These are phyloP conservation scores for Coemansia sp. DNA, from an alignment of 192 early-diverging fungal species.

Conservation along the genomic window DNA sequence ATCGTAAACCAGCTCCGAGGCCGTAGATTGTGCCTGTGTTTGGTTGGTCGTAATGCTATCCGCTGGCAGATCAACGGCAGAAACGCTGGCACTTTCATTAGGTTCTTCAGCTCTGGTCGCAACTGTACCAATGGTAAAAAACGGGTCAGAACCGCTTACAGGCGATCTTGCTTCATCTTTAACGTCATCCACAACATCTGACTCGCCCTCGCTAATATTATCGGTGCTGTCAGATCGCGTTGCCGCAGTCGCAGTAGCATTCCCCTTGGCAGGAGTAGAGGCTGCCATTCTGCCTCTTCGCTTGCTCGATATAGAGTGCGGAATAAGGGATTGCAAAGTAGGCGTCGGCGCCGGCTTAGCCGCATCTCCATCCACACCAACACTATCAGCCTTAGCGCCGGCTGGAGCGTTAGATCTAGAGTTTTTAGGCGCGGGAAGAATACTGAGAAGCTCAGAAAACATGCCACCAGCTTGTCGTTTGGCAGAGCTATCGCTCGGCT, in stretches of 20 bases:
- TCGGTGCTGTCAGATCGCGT: constrained; percentile 4
- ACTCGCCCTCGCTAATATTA: neutral
- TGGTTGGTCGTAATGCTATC: neutral
- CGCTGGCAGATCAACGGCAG: neutral
- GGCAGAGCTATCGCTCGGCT: neutral
- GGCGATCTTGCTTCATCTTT: neutral
- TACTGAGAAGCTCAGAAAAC: constrained; percentile 40
- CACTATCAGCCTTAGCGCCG: neutral
- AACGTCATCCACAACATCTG: neutral
- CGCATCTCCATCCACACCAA: neutral
- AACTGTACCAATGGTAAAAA: constrained; percentile 24
- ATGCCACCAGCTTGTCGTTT: constrained; percentile 9
- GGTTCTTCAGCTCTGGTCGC: neutral
- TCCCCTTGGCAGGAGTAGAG: neutral
- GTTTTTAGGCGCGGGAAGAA: constrained; percentile 48
- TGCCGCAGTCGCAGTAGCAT: neutral
- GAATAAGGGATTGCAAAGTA: constrained; percentile 17
- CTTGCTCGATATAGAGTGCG: constrained; percentile 39
- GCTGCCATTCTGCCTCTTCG: constrained; percentile 10
- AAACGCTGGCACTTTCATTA: neutral
- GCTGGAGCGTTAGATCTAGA: neutral
- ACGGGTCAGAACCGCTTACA: constrained; percentile 5
- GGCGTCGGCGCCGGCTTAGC: neutral
- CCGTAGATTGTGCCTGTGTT: neutral
- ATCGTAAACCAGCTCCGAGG: constrained; percentile 30